Evolutionary conservation across 352 stramenopile species (phyloP).

Genomic region (Phytopythium delawarense): DNA sequence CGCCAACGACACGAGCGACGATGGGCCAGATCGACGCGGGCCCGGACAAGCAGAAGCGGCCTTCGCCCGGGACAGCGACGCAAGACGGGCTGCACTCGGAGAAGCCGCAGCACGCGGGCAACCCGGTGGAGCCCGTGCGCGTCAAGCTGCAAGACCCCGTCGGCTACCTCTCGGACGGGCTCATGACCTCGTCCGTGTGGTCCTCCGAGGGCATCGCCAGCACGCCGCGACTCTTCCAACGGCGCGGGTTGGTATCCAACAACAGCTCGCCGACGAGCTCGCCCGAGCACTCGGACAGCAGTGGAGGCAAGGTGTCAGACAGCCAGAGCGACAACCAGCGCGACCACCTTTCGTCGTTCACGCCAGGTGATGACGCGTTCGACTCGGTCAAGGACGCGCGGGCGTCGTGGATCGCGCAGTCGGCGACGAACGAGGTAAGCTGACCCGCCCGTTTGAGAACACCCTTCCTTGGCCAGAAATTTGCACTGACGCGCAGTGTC

Average conservation of each 20-base stretch:
- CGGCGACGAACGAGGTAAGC: not conserved
- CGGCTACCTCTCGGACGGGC: conserved; percentile 24
- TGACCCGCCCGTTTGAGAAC: conserved; percentile 2
- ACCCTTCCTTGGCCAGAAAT: not conserved
- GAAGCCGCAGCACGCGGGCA: conserved; percentile 36
- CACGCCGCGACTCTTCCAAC: conserved; percentile 47
- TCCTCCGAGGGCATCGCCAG: conserved; percentile 53
- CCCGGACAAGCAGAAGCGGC: conserved; percentile 27
- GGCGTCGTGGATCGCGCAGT: not conserved
- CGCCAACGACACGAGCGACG: not conserved
- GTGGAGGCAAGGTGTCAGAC: not conserved
- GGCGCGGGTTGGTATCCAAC: conserved; percentile 23
- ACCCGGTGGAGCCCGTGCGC: conserved; percentile 42
- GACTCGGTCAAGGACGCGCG: not conserved
- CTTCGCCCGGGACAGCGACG: not conserved
- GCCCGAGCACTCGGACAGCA: conserved; percentile 1
- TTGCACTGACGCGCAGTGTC: not conserved
- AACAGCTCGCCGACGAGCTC: conserved; percentile 6
- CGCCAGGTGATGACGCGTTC: not conserved
- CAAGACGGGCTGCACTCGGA: conserved; percentile 16
- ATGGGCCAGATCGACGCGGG: conserved; percentile 47
- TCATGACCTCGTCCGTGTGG: conserved; percentile 30
- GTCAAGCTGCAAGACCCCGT: conserved; percentile 56
- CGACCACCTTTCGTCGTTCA: conserved; percentile 1
- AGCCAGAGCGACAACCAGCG: conserved; percentile 5